These are phyloP conservation scores for Hypomontagnella submonticulosa DNA, from an alignment of 495 filamentous ascomycete species.

Conservation along the genomic window DNA sequence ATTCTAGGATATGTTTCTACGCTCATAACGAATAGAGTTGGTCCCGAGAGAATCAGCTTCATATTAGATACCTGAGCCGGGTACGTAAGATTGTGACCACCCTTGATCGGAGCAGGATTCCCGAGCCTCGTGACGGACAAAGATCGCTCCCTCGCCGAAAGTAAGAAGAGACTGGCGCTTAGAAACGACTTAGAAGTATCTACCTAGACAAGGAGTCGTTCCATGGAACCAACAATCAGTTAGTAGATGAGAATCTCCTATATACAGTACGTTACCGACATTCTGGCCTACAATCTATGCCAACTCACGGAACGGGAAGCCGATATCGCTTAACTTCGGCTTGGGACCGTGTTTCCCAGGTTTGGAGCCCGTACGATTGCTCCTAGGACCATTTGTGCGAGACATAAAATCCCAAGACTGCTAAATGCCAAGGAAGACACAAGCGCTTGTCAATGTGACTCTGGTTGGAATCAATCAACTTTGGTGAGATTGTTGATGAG, in stretches of 20 bases:
- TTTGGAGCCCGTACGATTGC: slow-evolving; percentile 13
- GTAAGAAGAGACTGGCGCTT: not conserved
- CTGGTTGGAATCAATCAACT: slow-evolving; percentile 11
- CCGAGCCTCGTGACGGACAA: not conserved
- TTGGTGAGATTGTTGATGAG: slow-evolving; percentile 4
- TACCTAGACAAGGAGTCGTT: slow-evolving; percentile 3
- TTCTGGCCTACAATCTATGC: slow-evolving; percentile 14
- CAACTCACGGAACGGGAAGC: not conserved
- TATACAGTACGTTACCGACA: not conserved
- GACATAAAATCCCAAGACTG: not conserved
- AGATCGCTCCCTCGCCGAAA: not conserved
- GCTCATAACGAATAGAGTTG: too few species aligned
- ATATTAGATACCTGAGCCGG: too few species aligned
- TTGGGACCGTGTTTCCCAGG: not conserved
- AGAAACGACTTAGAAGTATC: slow-evolving; percentile 1
- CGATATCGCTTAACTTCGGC: not conserved
- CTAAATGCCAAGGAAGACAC: slow-evolving; percentile 17
- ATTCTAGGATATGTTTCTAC: too few species aligned
- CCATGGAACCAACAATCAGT: not conserved
- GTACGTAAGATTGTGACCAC: too few species aligned
- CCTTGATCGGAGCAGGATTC: too few species aligned
- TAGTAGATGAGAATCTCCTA: slow-evolving; percentile 1
- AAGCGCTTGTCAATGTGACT: slow-evolving; percentile 23
- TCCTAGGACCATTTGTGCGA: not conserved
- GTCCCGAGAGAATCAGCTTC: too few species aligned